A percentile compares a stretch with the other conserved stretches of the same genome.
Evolutionary conservation across 2,329 filamentous ascomycete species (phyloP).

Genomic region (Ploettnerulaceae sp.): DNA sequence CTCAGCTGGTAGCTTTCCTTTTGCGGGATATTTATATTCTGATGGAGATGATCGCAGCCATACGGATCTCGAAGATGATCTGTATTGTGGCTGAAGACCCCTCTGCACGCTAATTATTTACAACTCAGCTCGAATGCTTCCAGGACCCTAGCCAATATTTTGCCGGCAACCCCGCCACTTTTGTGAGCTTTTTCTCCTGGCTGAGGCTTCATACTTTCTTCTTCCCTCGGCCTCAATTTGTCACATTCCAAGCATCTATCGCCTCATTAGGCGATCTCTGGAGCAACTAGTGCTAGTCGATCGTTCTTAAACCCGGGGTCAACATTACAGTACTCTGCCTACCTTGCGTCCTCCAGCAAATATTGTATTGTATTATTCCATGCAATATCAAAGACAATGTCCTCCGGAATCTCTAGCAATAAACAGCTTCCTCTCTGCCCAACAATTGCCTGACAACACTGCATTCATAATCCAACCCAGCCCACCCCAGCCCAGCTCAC

Average conservation of each 20-base stretch:
- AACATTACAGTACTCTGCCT: not conserved
- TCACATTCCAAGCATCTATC: slow-evolving; percentile 23
- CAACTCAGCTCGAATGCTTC: slow-evolving; percentile 2
- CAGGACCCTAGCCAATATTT: not conserved
- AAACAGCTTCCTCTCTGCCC: not conserved
- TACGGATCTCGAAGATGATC: not conserved
- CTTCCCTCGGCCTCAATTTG: slow-evolving; percentile 15
- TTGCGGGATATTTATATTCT: not conserved
- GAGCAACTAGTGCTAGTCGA: slow-evolving; percentile 24
- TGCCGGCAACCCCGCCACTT: not conserved
- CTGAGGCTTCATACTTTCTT: not conserved
- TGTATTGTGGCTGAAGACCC: slow-evolving; percentile 2
- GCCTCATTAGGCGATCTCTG: slow-evolving; percentile 26
- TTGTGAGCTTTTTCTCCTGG: slow-evolving; percentile 2
- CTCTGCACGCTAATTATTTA: not conserved
- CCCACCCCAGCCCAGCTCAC: not conserved
- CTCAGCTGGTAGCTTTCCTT: slow-evolving; percentile 3
- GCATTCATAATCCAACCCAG: not conserved
- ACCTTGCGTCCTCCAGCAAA: not conserved
- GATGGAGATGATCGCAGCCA: not conserved
- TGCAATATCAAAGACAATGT: not conserved
- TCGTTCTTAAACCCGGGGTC: slow-evolving; percentile 14
- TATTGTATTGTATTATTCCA: not conserved
- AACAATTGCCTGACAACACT: too few species aligned
- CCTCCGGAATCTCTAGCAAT: not conserved